phyloP scores from a whole-genome alignment of 148 eudicot genomes.

The Pharnaceum exiguum region DNA sequence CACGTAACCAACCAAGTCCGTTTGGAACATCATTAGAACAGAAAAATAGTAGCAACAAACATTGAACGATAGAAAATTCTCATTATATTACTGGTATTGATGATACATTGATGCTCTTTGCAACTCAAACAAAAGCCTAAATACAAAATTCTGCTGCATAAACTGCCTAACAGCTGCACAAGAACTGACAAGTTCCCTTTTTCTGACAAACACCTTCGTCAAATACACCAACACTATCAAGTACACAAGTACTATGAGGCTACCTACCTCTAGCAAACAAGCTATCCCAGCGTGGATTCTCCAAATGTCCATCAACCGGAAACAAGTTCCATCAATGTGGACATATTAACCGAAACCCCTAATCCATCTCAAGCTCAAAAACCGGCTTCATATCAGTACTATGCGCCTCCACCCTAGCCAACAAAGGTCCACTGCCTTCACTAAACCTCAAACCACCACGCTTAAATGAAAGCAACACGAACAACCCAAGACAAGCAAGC shows the following conservation, averaged over 20 bases:
- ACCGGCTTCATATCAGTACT: conserved; percentile 34
- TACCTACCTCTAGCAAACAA: conserved; percentile 18
- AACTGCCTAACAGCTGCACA: conserved; percentile 7
- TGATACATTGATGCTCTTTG: conserved; percentile 2
- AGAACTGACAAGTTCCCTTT: no score
- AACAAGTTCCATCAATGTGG: neutral
- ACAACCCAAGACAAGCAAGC: conserved; percentile 40
- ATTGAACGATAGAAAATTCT: neutral
- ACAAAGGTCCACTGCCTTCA: conserved; percentile 46
- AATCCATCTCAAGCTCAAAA: conserved; percentile 57
- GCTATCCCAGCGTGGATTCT: neutral
- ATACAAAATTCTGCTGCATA: neutral
- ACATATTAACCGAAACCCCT: neutral
- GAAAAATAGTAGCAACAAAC: neutral
- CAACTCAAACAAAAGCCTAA: neutral
- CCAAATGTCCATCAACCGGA: conserved; percentile 5
- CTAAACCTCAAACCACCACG: conserved; percentile 35
- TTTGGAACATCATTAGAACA: neutral
- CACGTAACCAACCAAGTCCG: neutral
- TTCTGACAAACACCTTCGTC: no score
- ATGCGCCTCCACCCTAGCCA: conserved; percentile 54
- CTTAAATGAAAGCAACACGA: conserved; percentile 40
- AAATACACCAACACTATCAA: no score
- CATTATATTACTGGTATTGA: neutral
- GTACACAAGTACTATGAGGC: no score